Base-by-base conservation (phyloP, 176 grass and related monocot species). In the Eleusine indica region DNA sequence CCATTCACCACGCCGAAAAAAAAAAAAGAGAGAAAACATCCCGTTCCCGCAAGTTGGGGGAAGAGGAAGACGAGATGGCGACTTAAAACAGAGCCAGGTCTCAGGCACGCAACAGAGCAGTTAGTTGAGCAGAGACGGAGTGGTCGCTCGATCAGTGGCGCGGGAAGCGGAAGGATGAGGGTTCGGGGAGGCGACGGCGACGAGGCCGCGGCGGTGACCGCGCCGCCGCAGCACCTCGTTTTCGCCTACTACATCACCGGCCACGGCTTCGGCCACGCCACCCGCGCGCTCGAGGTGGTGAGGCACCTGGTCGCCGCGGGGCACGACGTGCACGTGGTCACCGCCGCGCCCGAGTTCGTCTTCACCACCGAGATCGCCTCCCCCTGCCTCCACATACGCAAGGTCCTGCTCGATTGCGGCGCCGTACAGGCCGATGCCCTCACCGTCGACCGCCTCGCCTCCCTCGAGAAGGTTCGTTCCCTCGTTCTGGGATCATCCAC, bases 231-330 rank as follows among this genome's bases (percentile, higher is more conserved):
- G 82, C 89, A 74, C 17, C 89, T 96, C 21, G 89, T 96, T 65
- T 94, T 96, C 63, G 96, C 93, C 63, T 99, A 89, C 85, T 99
- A 99, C 88, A 85, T 96, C 79, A 99, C 96, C 70, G 96, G 93
- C 73, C 93, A 99, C 66, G 96, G 96, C 64, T 99, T 99, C 83
- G 96, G 93, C 78, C 96, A 99, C 85, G 96, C 96, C 77, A 99
- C 93, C 4, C 93, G 96, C 53, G 89, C 92, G 48, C 80, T 98
- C 38, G 96, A 95, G 91, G 93, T 98, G 66, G 96, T 98, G 68
- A 49, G 96, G 86, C 96, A 98, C 87, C 93, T 98, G 4, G 75
- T 98, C 58, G 83, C 84, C 42, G 85, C 91, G 32, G 96, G 93
- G 25, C 96, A 98, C 71, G 96, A 95, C 74, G 96, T 98, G 71